phyloP scores from a whole-genome alignment of 2,329 filamentous ascomycete species.

The Didymella exigua region DNA sequence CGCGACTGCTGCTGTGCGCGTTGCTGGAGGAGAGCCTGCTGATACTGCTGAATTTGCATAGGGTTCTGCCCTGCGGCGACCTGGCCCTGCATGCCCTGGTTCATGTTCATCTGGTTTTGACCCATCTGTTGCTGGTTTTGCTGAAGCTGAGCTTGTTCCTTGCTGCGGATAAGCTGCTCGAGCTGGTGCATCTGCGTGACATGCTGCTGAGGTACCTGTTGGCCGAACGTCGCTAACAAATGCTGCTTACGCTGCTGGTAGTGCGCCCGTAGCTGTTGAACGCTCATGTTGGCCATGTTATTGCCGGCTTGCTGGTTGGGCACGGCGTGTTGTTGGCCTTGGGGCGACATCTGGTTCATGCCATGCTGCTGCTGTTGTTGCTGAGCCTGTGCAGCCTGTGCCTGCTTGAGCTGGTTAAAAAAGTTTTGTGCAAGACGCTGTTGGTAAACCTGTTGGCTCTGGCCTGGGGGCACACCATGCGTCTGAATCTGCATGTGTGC shows the following conservation, averaged over 20 bases:
- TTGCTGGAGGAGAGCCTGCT: constrained; percentile 43
- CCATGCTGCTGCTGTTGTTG: constrained; percentile 34
- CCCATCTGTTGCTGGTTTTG: constrained; percentile 25
- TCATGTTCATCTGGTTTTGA: constrained; percentile 28
- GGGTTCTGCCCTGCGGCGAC: constrained; percentile 31
- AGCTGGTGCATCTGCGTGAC: constrained; percentile 38
- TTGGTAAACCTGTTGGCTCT: constrained; percentile 34
- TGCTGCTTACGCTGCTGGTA: constrained; percentile 34
- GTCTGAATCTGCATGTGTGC: constrained; percentile 41
- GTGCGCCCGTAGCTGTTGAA: constrained; percentile 34
- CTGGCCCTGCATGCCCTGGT: constrained; percentile 33
- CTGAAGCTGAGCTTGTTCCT: constrained; percentile 22
- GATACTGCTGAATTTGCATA: constrained; percentile 44
- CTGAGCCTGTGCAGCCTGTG: constrained; percentile 29
- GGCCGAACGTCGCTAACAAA: constrained; percentile 31
- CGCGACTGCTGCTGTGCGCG: constrained; percentile 41
- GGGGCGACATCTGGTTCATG: constrained; percentile 41
- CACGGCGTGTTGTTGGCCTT: constrained; percentile 31
- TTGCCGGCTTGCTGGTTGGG: constrained; percentile 28
- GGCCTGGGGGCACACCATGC: constrained; percentile 40
- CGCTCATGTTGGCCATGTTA: constrained; percentile 35
- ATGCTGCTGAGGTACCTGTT: constrained; percentile 35
- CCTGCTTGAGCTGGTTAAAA: constrained; percentile 27
- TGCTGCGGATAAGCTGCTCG: constrained; percentile 34
- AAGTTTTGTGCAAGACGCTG: constrained; percentile 35